Evolutionary conservation across 176 grass and related monocot genomes (phyloP), one percentile per base, ranked within the genome.

Genomic region (Poa annua): DNA sequence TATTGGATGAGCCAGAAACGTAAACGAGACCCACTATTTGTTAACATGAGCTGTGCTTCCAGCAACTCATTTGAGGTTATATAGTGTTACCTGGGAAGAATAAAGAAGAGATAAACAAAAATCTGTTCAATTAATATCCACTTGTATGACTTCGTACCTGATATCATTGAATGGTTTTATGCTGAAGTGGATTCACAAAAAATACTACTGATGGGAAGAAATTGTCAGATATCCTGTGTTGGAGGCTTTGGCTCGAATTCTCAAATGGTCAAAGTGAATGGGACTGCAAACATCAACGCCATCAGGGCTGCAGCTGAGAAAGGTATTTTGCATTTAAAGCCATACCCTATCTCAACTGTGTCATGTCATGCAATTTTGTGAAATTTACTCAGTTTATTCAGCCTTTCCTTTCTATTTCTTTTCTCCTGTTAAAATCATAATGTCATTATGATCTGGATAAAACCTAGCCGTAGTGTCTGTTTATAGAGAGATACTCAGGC

Each of bases 191-290:
- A 51, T 34, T 75, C 21, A 32, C 70, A 8, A 44, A 81, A 81
- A 61, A 60, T 77, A 19, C 42, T 44, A 44, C 85, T 80, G 45
- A 81, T 48, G 20, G 16, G 50, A 50, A 41, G n/a, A 81, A 85
- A 66, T 13, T 94, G 20, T 70, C 70, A 98, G 95, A 76, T 98
- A 82, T 98, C 95, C 80, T 98, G 95, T 83, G 92, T 98, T 83
- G 95, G 95, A 77, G 90, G 90, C 52, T 98, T 98, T 91, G 95
- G 95, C 32, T 94, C 92, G 41, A 95, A 93, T 84, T 93, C 95
- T 53, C 84, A 89, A 33, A 98, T 98, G 95, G 91, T 91, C 83
- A 98, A 98, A 79, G 64, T 98, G 72, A 98, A 98, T 85, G 95
- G 95, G 45, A 95, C 95, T 66, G 88, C 92, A 77, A 98, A 95